Conservation (phyloP, 176 grass and related monocot genomes). For the Tillandsia leiboldiana region DNA sequence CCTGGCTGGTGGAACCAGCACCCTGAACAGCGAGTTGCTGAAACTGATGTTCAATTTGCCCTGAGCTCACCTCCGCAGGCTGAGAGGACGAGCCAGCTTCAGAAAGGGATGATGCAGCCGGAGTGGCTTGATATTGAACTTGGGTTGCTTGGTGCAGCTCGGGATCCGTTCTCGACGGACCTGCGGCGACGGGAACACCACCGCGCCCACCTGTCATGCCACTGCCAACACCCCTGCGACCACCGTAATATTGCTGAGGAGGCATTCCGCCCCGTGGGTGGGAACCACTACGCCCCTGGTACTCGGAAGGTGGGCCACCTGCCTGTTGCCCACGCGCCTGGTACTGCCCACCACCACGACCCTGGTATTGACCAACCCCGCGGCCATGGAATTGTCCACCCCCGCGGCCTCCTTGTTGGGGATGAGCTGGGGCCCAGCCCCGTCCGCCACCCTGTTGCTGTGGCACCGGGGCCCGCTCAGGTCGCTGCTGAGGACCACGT, state of each 20-base stretch:
- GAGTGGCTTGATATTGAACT: slow-evolving; percentile 44
- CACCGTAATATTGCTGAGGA: slow-evolving; percentile 51
- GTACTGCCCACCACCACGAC: slow-evolving; percentile 39
- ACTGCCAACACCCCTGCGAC: slow-evolving; percentile 42
- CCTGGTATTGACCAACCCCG: slow-evolving; percentile 38
- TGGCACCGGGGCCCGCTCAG: slow-evolving; percentile 45
- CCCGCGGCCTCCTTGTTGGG: slow-evolving; percentile 48
- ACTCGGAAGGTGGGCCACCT: slow-evolving; percentile 14
- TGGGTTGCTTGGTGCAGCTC: slow-evolving; percentile 96
- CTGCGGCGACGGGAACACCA: slow-evolving; percentile 28
- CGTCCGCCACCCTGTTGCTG: slow-evolving; percentile 29
- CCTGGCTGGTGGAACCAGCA: slow-evolving; percentile 38
- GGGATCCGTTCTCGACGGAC: slow-evolving; percentile 73
- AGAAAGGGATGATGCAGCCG: slow-evolving; percentile 39
- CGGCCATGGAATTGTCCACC: slow-evolving; percentile 41
- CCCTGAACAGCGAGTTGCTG: slow-evolving; percentile 45
- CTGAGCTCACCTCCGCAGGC: slow-evolving; percentile 47
- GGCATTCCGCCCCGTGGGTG: slow-evolving; percentile 15
- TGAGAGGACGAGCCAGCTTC: slow-evolving; percentile 61
- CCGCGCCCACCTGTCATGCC: slow-evolving; percentile 34
- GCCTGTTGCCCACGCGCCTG: slow-evolving; percentile 27
- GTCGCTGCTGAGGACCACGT: slow-evolving; percentile 30
- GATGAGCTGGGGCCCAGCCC: slow-evolving; percentile 33
- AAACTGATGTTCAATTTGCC: slow-evolving; percentile 61
- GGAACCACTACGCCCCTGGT: slow-evolving; percentile 49